Percentiles rank a stretch among this genome's conserved stretches.
Conservation (phyloP, 192 early-diverging fungal species). For the Haplosporangium gracile region DNA sequence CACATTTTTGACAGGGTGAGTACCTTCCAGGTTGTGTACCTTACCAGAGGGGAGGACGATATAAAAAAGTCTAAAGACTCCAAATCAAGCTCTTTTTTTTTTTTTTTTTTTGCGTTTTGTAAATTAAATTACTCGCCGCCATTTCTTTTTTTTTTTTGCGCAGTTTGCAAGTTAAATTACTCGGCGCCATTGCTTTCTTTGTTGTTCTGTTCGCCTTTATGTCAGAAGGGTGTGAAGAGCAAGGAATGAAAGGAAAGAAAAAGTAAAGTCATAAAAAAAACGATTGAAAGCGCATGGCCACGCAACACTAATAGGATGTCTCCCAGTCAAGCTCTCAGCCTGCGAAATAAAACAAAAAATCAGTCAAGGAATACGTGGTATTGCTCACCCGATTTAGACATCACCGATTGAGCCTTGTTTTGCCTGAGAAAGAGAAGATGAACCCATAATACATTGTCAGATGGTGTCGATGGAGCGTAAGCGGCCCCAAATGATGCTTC, state of each 20-base stretch:
- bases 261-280: too few relatives aligned
- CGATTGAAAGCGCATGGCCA: too few relatives aligned
- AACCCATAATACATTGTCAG: background rate
- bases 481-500: too few relatives aligned
- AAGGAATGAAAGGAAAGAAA: too few relatives aligned
- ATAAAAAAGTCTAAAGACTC: background rate
- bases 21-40: slow-evolving; percentile 1
- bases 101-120: too few relatives aligned
- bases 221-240: too few relatives aligned
- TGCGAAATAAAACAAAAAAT: background rate
- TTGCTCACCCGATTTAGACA: background rate
- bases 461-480: background rate
- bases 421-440: background rate
- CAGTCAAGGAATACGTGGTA: background rate
- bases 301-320: background rate
- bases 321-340: background rate
- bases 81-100: background rate
- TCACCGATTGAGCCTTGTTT: background rate
- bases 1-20: background rate
- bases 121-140: too few relatives aligned
- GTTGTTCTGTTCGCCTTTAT: too few relatives aligned
- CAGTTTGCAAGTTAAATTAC: too few relatives aligned
- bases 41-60: background rate
- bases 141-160: too few relatives aligned
- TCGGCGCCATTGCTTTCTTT: too few relatives aligned